Conservation (phyloP, 1,284 basidiomycete species). For the Erythrobasidium hasegawianum region DNA sequence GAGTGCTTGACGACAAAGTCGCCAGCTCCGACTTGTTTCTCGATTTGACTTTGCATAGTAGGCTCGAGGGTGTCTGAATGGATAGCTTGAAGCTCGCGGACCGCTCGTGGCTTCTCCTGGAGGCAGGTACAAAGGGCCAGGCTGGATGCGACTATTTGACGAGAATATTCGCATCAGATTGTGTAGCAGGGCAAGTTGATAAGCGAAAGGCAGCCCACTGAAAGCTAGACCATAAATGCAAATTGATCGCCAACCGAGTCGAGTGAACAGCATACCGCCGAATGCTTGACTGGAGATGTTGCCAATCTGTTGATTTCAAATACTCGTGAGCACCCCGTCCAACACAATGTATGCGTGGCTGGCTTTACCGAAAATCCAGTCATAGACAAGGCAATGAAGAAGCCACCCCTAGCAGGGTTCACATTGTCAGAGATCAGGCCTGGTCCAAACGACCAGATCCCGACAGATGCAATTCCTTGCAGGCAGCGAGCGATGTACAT, state of each 20-base stretch:
- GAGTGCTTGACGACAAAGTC: too few relatives aligned
- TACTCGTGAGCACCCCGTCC: too few relatives aligned
- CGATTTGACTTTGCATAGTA: not conserved
- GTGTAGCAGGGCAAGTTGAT: not conserved
- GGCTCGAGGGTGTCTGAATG: not conserved
- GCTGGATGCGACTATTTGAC: not conserved
- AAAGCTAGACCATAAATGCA: slow-evolving; percentile 14
- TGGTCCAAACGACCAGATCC: slow-evolving; percentile 14
- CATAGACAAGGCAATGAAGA: slow-evolving; percentile 4
- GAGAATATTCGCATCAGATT: not conserved
- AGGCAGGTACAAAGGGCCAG: not conserved
- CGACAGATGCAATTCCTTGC: slow-evolving; percentile 23
- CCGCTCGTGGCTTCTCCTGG: not conserved
- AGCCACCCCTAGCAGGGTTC: not conserved
- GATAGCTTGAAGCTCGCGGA: not conserved
- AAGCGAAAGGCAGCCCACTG: not conserved
- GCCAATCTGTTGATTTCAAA: slow-evolving; percentile 14
- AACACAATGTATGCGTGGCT: not conserved
- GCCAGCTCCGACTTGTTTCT: too few relatives aligned
- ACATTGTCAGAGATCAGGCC: slow-evolving; percentile 17
- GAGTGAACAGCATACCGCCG: slow-evolving; percentile 13
- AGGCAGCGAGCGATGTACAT: slow-evolving; percentile 9
- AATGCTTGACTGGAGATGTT: slow-evolving; percentile 13
- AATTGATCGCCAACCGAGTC: slow-evolving; percentile 13
- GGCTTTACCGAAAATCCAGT: slow-evolving; percentile 19